phyloP scores from a whole-genome alignment of 805 yeast species.

The Ogataea trehaloabstinens region DNA sequence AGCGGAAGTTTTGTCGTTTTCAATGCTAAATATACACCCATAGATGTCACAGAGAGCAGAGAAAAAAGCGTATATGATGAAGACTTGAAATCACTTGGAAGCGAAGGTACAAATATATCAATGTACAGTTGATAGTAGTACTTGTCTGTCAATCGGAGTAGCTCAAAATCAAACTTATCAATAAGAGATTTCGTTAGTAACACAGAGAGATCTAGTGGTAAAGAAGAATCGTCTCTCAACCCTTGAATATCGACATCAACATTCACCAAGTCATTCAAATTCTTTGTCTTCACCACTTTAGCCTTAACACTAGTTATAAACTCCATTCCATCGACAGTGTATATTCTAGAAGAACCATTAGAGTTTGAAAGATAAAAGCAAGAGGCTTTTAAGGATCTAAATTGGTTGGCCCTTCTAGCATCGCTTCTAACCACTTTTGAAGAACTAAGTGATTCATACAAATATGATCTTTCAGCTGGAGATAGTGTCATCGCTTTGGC shows the following conservation, averaged over 20 bases:
- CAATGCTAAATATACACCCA: conserved; percentile 79
- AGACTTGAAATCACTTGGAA: conserved; percentile 35
- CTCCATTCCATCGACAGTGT: conserved; percentile 88
- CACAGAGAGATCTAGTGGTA: conserved; percentile 62
- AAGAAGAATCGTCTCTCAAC: conserved; percentile 72
- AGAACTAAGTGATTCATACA: conserved; percentile 71
- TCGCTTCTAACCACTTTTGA: conserved; percentile 71
- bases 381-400: conserved; percentile 82
- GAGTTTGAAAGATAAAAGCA: conserved; percentile 81
- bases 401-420: conserved; percentile 70
- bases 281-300: conserved; percentile 55
- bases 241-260: conserved; percentile 84
- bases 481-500: conserved; percentile 68
- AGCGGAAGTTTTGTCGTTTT: conserved; percentile 75
- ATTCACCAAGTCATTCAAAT: conserved; percentile 52
- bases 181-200: conserved; percentile 53
- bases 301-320: conserved; percentile 90
- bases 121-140: conserved; percentile 76
- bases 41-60: conserved; percentile 59
- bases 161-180: conserved; percentile 50
- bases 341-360: conserved; percentile 88
- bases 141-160: conserved; percentile 63
- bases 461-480: conserved; percentile 71
- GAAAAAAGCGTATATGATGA: conserved; percentile 71
- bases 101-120: conserved; percentile 76